Conservation (phyloP, 2,329 filamentous ascomycete species). For the Aspergillus sp. region DNA sequence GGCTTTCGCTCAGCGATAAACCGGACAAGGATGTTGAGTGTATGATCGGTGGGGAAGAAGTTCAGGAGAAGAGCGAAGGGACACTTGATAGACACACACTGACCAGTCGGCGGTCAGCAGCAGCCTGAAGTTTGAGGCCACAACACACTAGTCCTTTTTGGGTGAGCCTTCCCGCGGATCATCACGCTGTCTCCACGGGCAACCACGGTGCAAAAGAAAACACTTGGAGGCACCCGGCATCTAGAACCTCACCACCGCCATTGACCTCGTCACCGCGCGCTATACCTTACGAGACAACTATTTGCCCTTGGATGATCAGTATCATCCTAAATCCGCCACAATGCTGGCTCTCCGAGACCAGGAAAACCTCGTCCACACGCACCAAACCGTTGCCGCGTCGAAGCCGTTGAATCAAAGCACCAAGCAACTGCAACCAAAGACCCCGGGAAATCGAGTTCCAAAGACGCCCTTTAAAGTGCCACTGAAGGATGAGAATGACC, state of each 20-base stretch:
- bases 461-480: slow-evolving; percentile 81
- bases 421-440: slow-evolving; percentile 69
- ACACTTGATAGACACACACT: slow-evolving; percentile 10
- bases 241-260: slow-evolving; percentile 21
- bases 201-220: slow-evolving; percentile 33
- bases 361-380: slow-evolving; percentile 79
- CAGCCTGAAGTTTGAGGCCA: slow-evolving; percentile 10
- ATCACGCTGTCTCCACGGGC: slow-evolving; percentile 39
- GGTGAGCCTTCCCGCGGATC: slow-evolving; percentile 7
- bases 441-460: slow-evolving; percentile 70
- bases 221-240: slow-evolving; percentile 17
- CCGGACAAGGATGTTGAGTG: slow-evolving; percentile 15
- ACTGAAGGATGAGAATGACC: slow-evolving; percentile 83
- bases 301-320: slow-evolving; percentile 21
- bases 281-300: not conserved
- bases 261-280: not conserved
- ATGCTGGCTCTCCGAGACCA: slow-evolving; percentile 84
- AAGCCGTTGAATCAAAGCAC: slow-evolving; percentile 70
- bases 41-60: slow-evolving; percentile 15
- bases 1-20: slow-evolving; percentile 42
- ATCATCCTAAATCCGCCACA: slow-evolving; percentile 26
- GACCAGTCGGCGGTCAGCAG: slow-evolving; percentile 22
- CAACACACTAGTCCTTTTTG: slow-evolving; percentile 1
- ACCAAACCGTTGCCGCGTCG: slow-evolving; percentile 67
- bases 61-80: slow-evolving; percentile 20